phyloP scores from a whole-genome alignment of 352 stramenopile species.

The Aphanomyces stellatus region DNA sequence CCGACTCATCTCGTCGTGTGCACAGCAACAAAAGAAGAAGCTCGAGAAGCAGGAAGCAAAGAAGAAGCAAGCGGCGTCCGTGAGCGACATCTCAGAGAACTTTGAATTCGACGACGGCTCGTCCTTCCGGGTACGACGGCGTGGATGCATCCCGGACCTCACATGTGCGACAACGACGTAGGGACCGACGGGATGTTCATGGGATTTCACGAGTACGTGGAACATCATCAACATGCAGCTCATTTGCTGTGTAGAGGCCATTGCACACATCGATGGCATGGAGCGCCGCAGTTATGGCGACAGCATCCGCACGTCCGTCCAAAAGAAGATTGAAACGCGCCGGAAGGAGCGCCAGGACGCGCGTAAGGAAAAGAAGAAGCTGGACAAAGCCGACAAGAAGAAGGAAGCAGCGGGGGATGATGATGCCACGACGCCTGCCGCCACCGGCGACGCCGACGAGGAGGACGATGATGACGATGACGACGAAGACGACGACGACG shows the following conservation, averaged over 20 bases:
- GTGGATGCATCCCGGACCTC: constrained; percentile 1
- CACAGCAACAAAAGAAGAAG: constrained; percentile 29
- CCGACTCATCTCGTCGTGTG: not conserved
- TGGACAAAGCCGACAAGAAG: constrained; percentile 31
- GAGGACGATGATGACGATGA: constrained; percentile 25
- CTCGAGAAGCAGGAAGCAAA: constrained; percentile 35
- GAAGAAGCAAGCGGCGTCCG: constrained; percentile 28
- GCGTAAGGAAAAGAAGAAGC: constrained; percentile 17
- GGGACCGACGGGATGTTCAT: constrained; percentile 52
- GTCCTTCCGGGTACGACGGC: constrained; percentile 6
- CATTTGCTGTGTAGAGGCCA: constrained; percentile 35
- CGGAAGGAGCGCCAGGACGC: constrained; percentile 37
- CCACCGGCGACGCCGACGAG: constrained; percentile 25
- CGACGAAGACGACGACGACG: constrained; percentile 33
- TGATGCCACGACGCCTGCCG: constrained; percentile 24
- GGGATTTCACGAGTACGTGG: constrained; percentile 71
- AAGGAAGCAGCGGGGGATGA: constrained; percentile 26
- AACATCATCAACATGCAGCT: not conserved
- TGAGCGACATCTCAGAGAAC: constrained; percentile 63
- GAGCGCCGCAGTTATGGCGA: constrained; percentile 39
- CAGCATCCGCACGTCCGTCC: constrained; percentile 64
- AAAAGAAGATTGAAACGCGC: constrained; percentile 79
- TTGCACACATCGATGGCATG: constrained; percentile 76
- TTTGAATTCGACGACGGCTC: constrained; percentile 78
- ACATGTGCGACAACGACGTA: no score